Evolutionary conservation across 2,329 filamentous ascomycete species (phyloP), one percentile per base, ranked within the genome.

Genomic region (Lachnellula cervina): DNA sequence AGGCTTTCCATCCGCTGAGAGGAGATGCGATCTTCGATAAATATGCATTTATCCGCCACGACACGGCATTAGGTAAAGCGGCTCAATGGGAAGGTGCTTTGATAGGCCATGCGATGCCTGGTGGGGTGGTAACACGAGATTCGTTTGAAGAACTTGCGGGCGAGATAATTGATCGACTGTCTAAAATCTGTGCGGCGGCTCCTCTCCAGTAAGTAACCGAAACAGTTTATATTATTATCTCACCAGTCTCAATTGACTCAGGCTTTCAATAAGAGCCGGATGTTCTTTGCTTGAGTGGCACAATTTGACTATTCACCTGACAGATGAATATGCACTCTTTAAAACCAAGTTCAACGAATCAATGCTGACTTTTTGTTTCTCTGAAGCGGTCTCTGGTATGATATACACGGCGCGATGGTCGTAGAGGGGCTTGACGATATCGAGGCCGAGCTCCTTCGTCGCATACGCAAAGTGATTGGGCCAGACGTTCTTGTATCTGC

Each of bases 351-450:
- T 32, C 28, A 32, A 11, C 28, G 28, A 32, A 32, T 4, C 3
- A 2, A 40, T n/a, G 37, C 37, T 40, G 17, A 40, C 14, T 40
- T 17, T 17, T 8, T 21, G 7, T 21, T 23, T 16, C 13, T 44
- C n/a, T 28, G 5, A 16, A 46, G 44, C 51, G 79, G 79, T 1
- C 63, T 81, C 7, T 81, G 78, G 78, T 78, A 79, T 54, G 78
- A 81, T 57, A 81, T 81, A 32, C 79, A 81, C 59, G 79, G 79
- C 14, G 79, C 79, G 4, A 81, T 81, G 78, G 77, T 74, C 45
- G 78, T 81, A 1, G 75, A 79, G 37, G 76, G 68, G 0, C 52
- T 80, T 5, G 73, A 77, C 38, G 79, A 81, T 60, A 67, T 66
- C 1, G 79, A 81, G 56, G 72, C 70, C 2, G 74, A 79, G 52